Evolutionary conservation across 257 asterid species (phyloP).

Genomic region (Solanum etuberosum): DNA sequence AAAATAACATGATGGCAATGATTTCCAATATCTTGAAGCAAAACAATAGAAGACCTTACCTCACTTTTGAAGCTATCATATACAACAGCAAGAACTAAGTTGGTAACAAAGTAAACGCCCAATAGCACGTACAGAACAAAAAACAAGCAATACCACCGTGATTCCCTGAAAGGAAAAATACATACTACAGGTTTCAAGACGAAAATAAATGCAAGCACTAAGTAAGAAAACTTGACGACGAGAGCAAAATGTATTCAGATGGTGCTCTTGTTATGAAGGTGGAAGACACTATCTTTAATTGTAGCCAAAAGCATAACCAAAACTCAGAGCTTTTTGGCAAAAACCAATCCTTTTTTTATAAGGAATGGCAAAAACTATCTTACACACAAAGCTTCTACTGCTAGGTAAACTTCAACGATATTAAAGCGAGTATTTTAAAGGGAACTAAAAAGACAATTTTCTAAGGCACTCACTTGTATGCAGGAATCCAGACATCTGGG

Average conservation of each 20-base stretch:
- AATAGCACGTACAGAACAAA: slow-evolving; percentile 79
- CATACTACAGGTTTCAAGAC: slow-evolving; percentile 8
- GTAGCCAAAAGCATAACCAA: background rate
- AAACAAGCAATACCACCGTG: slow-evolving; percentile 79
- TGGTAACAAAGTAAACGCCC: slow-evolving; percentile 98
- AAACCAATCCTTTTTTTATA: background rate
- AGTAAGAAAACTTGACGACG: background rate
- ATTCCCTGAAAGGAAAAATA: slow-evolving; percentile 47
- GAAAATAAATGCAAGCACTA: background rate
- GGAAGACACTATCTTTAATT: background rate
- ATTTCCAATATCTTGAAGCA: background rate
- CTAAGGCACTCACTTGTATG: slow-evolving; percentile 66
- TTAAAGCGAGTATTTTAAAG: background rate
- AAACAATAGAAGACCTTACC: slow-evolving; percentile 32
- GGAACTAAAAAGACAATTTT: background rate
- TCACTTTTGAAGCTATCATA: slow-evolving; percentile 93
- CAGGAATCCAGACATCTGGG: slow-evolving; percentile 99
- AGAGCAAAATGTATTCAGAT: background rate
- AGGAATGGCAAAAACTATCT: background rate
- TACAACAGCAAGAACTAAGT: slow-evolving; percentile 96
- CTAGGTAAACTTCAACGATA: background rate
- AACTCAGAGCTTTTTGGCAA: background rate
- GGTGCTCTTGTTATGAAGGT: background rate
- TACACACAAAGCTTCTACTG: background rate
- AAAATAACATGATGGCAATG: background rate